phyloP scores from a whole-genome alignment of 805 yeast species.

The Cyberlindnera petersonii region DNA sequence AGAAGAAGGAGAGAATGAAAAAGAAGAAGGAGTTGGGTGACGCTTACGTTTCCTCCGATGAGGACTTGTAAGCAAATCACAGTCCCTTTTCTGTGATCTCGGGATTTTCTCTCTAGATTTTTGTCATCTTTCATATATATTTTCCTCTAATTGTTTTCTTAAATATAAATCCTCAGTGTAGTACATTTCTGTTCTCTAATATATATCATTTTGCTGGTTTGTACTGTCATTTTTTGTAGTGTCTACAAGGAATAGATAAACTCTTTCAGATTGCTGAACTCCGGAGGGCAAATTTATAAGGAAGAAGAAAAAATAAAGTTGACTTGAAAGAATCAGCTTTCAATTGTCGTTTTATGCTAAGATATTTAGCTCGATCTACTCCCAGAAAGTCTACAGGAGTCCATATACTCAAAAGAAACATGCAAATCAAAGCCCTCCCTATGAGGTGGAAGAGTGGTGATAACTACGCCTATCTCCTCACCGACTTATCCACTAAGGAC shows the following conservation, averaged over 20 bases:
- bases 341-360: too few species aligned
- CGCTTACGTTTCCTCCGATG: conserved; percentile 97
- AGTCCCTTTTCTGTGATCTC: conserved; percentile 5
- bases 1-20: conserved; percentile 99
- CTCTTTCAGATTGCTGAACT: too few species aligned
- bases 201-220: conserved; percentile 1
- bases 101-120: conserved; percentile 1
- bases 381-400: background rate
- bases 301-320: too few species aligned
- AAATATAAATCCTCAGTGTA: too few species aligned
- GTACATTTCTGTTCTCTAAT: conserved; percentile 3
- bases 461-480: conserved; percentile 79
- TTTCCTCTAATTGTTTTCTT: conserved; percentile 2
- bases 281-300: too few species aligned
- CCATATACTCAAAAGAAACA: conserved; percentile 36
- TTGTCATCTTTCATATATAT: conserved; percentile 3
- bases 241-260: background rate
- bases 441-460: conserved; percentile 96
- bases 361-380: background rate
- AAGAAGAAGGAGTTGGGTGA: conserved; percentile 99
- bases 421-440: conserved; percentile 80
- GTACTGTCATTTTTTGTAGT: background rate
- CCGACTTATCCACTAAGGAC: conserved; percentile 58
- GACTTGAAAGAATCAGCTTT: too few species aligned
- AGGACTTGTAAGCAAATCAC: conserved; percentile 43